Percentiles rank a stretch among this genome's conserved stretches.
Evolutionary conservation across 164 flowering plant species (phyloP).

Genomic region (Euptelea pleiosperma): DNA sequence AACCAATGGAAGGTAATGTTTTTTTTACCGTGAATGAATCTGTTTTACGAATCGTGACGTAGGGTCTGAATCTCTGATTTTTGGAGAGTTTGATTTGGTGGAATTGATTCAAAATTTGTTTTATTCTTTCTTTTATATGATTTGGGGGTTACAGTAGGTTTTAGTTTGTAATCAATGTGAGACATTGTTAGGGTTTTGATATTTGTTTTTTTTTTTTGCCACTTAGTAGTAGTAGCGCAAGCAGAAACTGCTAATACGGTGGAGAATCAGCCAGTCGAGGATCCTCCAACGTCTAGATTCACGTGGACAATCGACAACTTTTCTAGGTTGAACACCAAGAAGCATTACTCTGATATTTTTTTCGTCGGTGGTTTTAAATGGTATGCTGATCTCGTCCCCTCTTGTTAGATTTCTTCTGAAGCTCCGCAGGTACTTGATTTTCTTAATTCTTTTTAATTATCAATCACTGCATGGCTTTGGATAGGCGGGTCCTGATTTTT

Average conservation of each 20-base stretch:
- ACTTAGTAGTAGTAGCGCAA: conserved; percentile 36
- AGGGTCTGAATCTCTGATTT: conserved; percentile 14
- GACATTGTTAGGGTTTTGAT: conserved; percentile 17
- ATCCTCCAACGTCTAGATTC: conserved; percentile 60
- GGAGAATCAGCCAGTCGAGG: conserved; percentile 63
- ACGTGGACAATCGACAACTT: conserved; percentile 75
- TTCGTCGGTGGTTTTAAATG: conserved; percentile 69
- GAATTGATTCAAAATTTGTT: conserved; percentile 12
- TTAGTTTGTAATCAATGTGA: not conserved
- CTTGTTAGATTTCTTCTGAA: not conserved
- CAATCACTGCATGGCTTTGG: conserved; percentile 1
- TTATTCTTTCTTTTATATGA: not conserved
- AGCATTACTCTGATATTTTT: conserved; percentile 69
- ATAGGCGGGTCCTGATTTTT: conserved; percentile 72
- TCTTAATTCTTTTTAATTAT: not conserved
- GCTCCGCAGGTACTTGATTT: not conserved
- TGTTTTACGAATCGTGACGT: conserved; percentile 2
- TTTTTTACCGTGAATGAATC: not conserved
- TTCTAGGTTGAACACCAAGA: conserved; percentile 62
- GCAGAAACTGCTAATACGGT: conserved; percentile 49
- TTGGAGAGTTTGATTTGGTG: not conserved
- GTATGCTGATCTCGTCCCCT: conserved; percentile 24
- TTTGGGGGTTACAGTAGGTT: conserved; percentile 1
- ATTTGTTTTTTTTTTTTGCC: conserved; percentile 4
- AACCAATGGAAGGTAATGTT: conserved; percentile 62